Percentiles rank a stretch among this genome's conserved stretches.
Conservation (phyloP, 2,329 filamentous ascomycete genomes). For the Neofusicoccum kwambonambiense region DNA sequence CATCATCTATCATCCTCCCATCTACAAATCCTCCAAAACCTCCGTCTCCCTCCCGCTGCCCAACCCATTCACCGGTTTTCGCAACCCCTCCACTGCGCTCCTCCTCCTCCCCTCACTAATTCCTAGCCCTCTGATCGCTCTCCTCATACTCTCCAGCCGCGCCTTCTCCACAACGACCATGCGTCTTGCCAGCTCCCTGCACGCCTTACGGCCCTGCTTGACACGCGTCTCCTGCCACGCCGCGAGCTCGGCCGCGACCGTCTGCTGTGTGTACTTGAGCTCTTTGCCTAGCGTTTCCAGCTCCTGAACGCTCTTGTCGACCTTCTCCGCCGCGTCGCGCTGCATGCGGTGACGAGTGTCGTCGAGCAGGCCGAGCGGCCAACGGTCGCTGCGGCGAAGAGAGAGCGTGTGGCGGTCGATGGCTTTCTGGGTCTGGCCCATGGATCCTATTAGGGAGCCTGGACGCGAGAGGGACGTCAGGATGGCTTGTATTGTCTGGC, state of each 20-base stretch:
- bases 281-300: slow-evolving; percentile 75
- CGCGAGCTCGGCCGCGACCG: slow-evolving; percentile 85
- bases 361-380: slow-evolving; percentile 80
- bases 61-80: neutral
- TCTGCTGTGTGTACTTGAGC: slow-evolving; percentile 86
- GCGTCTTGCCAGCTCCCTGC: slow-evolving; percentile 71
- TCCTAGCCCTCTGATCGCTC: slow-evolving; percentile 65
- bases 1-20: neutral
- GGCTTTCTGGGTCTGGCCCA: slow-evolving; percentile 69
- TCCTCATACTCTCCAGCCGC: slow-evolving; percentile 74
- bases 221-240: slow-evolving; percentile 92
- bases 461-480: slow-evolving; percentile 77
- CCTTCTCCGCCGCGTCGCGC: slow-evolving; percentile 80
- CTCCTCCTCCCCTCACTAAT: slow-evolving; percentile 18
- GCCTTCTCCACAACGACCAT: slow-evolving; percentile 80
- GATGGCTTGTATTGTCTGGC: slow-evolving; percentile 79
- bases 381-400: slow-evolving; percentile 70
- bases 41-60: neutral
- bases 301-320: slow-evolving; percentile 67
- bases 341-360: slow-evolving; percentile 80
- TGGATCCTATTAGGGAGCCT: slow-evolving; percentile 71
- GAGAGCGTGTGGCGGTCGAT: slow-evolving; percentile 77
- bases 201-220: slow-evolving; percentile 69
- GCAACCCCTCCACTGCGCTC: slow-evolving; percentile 3
- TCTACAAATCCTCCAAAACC: slow-evolving; percentile 12